phyloP scores from a whole-genome alignment of 257 asterid species.

The Rehmannia glutinosa region DNA sequence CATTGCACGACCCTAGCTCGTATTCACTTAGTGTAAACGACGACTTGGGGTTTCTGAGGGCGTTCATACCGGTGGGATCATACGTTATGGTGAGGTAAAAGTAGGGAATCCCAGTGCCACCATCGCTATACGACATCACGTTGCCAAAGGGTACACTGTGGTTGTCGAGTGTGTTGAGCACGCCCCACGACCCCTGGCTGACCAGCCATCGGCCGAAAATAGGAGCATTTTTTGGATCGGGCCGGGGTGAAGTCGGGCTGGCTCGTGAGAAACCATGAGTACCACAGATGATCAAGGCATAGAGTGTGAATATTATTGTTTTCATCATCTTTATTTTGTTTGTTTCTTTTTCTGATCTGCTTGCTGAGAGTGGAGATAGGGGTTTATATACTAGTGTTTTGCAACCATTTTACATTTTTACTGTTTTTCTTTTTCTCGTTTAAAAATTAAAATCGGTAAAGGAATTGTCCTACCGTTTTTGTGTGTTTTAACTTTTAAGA shows the following conservation, averaged over 20 bases:
- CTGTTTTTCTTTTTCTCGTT: too few relatives aligned
- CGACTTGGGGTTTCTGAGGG: neutral
- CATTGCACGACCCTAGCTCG: neutral
- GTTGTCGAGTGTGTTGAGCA: constrained; percentile 7
- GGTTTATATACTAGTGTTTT: too few relatives aligned
- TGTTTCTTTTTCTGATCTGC: too few relatives aligned
- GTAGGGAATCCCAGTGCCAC: constrained; percentile 3
- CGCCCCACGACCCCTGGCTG: constrained; percentile 17
- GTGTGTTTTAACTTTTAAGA: too few relatives aligned
- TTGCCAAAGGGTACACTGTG: constrained; percentile 12
- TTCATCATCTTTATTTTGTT: too few relatives aligned
- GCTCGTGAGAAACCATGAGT: too few relatives aligned
- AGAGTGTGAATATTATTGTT: too few relatives aligned
- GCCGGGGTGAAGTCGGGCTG: neutral
- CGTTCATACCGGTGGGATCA: constrained; percentile 16
- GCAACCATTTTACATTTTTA: too few relatives aligned
- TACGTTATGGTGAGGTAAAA: neutral
- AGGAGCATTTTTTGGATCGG: neutral
- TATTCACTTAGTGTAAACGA: constrained; percentile 22
- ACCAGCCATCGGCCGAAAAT: constrained; percentile 22
- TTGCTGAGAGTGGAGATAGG: too few relatives aligned
- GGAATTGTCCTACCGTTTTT: too few relatives aligned
- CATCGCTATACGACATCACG: constrained; percentile 14
- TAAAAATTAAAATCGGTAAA: too few relatives aligned
- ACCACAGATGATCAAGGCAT: too few relatives aligned